A percentile compares a stretch with the other conserved stretches of the same genome.
Evolutionary conservation across 139 green algal genomes (phyloP).

Genomic region (Picochlorum sp.): DNA sequence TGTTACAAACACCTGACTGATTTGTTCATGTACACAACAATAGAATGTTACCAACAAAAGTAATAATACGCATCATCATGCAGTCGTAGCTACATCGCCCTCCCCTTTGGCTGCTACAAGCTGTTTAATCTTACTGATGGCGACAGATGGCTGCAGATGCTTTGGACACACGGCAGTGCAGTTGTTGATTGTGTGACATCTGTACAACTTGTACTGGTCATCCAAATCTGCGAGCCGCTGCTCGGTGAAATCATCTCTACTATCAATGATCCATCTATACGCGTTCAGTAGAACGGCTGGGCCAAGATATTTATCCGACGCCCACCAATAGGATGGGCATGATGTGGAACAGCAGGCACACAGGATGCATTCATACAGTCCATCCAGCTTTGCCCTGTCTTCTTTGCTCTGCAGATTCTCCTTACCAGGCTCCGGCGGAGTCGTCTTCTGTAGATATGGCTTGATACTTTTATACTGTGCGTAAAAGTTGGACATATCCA

Average conservation of each 20-base stretch:
- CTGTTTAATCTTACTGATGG: slow-evolving; percentile 97
- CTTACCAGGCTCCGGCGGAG: slow-evolving; percentile 37
- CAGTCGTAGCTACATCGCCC: not conserved
- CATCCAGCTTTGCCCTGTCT: slow-evolving; percentile 87
- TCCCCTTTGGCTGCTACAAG: not conserved
- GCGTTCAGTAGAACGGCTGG: slow-evolving; percentile 89
- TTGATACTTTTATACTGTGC: slow-evolving; percentile 95
- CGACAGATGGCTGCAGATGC: slow-evolving; percentile 92
- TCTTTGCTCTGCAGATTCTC: slow-evolving; percentile 89
- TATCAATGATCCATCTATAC: slow-evolving; percentile 93
- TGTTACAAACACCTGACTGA: too few species aligned
- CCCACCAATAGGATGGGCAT: slow-evolving; percentile 98
- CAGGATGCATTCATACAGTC: slow-evolving; percentile 99
- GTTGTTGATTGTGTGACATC: slow-evolving; percentile 99
- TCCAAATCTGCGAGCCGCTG: slow-evolving; percentile 82
- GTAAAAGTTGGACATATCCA: slow-evolving; percentile 99
- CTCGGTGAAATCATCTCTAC: slow-evolving; percentile 80
- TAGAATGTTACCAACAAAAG: too few species aligned
- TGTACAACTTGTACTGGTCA: slow-evolving; percentile 95
- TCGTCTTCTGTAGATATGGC: slow-evolving; percentile 85
- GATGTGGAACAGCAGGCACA: slow-evolving; percentile 96
- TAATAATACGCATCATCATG: too few species aligned
- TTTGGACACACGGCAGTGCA: slow-evolving; percentile 72
- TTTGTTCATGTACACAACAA: too few species aligned
- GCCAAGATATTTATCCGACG: slow-evolving; percentile 97